phyloP scores from a whole-genome alignment of 78 protist genomes.

The Chrysochromulina tobinii region DNA sequence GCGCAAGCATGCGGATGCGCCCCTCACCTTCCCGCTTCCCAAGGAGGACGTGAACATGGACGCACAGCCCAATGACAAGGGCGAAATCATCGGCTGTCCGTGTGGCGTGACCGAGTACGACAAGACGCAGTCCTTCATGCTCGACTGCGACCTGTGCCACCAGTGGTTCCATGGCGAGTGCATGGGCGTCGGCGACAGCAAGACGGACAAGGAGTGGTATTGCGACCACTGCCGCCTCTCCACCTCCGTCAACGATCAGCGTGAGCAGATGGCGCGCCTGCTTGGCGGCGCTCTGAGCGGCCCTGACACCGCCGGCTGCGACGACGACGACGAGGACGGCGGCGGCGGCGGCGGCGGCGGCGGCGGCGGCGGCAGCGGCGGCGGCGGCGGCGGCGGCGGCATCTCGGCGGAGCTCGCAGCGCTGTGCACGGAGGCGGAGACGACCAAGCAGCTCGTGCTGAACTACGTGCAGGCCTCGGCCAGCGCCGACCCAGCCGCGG shows the following conservation, averaged over 20 bases:
- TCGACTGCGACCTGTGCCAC: constrained; percentile 17
- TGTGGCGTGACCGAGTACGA: background rate
- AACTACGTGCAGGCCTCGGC: background rate
- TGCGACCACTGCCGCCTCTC: background rate
- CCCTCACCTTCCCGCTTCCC: background rate
- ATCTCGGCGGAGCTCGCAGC: background rate
- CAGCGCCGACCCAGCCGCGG: too few relatives aligned
- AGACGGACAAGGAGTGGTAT: background rate
- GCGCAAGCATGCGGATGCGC: background rate
- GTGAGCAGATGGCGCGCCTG: background rate
- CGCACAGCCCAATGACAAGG: background rate
- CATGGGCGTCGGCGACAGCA: background rate
- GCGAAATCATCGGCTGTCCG: background rate
- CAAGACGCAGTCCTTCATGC: background rate
- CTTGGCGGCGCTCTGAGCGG: background rate
- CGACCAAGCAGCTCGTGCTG: background rate
- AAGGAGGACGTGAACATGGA: background rate
- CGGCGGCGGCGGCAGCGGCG: background rate
- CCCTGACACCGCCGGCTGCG: background rate
- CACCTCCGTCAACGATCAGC: background rate
- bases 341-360: background rate
- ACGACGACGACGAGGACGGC: background rate
- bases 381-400: background rate
- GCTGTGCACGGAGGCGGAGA: background rate
- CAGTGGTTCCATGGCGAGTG: constrained; percentile 12